Base-by-base conservation (phyloP, 2,329 filamentous ascomycete species). In the Didymella pinodella region DNA sequence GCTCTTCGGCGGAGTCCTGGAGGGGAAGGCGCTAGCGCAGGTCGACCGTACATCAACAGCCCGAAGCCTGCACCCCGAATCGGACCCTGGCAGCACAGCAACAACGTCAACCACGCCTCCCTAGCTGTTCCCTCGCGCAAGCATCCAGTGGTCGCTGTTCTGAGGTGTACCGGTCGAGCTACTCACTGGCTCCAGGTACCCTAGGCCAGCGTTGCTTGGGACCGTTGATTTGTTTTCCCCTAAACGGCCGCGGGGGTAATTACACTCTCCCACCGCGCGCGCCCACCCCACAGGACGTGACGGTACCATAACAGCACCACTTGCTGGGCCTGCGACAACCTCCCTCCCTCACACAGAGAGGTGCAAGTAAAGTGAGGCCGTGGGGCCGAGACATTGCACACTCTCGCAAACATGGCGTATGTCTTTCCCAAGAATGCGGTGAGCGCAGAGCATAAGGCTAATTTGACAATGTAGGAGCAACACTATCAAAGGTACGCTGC, bases 401-500 rank as follows among this genome's bases (percentile, higher is more conserved):
- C 57, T 22, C 61, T 69, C 58, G 72, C 69, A 72, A 72, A 50
- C 73, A 78, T 78, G 76, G 72, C 75, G 75, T 78, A 70, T 66
- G 76, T 77, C 52, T 56, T 47, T 29, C 61, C 46, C 49, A 34
- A 59, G 50, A 51, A 44, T 54, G 58, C 58, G 51, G 59, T 59
- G 61, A 59, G 54, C 47, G 56, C 47, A 47, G 26, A 48, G 18
- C 46, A 57, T 36, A 82, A 48, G 78, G 83, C 84, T 85, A 79
- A 74, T 52, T 45, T 54, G 49, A 38, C 41, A 36, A 57, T 59
- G 36, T 59, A 79, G 74, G 68, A 79, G 77, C 70, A 81, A 81
- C 69, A 78, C 76, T 31, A 81, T 81, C 70, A 81, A 81, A 75
- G 79, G 79, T 80, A 69, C 67, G 75, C 49, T 48, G 41, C 48